Base-by-base conservation (phyloP, 441 rosid species). In the Erodium trifolium region DNA sequence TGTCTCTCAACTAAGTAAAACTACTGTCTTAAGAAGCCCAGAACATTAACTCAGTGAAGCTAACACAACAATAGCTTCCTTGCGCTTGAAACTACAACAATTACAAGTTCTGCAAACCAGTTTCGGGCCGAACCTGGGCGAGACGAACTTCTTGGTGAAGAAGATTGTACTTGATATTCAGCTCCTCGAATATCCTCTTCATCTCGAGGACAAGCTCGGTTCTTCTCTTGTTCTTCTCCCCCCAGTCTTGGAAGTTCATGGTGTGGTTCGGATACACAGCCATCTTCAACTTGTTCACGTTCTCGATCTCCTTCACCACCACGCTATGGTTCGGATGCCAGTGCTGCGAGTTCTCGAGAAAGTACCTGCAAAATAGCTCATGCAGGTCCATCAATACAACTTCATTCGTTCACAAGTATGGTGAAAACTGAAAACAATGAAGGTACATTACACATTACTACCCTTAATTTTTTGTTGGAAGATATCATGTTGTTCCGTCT, bases 301-400 rank as follows among this genome's bases (percentile, higher is more conserved):
- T 51, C 59, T 51, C 59, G 5, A 51, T 51, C 59, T n/a, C 59
- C 59, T 51, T 51, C 59, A 51, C 59, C 8, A 51, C 8, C 59
- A 51, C 59, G 5, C 1, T 51, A 17, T 51, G 59, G 59, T n/a
- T 51, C n/a, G 59, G 59, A 6, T 51, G 59, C 59, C 59, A 51
- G 59, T 51, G 18, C 3, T n/a, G 59, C 8, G 59, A 14, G 59
- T 51, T 51, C 18, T 51, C 59, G 1, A 3, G 17, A 63, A 79
- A 18, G 76, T 81, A 78, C 74, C 86, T 80, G 74, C 2, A 23
- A 23, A 23, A n/a, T n/a, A 23, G 27, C 2, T 23, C 27, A 23
- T 23, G 27, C 27, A 2, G 27, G 27, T 23, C 0, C 27, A 23
- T 23, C 2, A 23, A 23, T 23, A 23, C 27, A 23, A 23, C 27